Evolutionary conservation across 345 rosid species (phyloP).

Genomic region (Physaria fendleri): DNA sequence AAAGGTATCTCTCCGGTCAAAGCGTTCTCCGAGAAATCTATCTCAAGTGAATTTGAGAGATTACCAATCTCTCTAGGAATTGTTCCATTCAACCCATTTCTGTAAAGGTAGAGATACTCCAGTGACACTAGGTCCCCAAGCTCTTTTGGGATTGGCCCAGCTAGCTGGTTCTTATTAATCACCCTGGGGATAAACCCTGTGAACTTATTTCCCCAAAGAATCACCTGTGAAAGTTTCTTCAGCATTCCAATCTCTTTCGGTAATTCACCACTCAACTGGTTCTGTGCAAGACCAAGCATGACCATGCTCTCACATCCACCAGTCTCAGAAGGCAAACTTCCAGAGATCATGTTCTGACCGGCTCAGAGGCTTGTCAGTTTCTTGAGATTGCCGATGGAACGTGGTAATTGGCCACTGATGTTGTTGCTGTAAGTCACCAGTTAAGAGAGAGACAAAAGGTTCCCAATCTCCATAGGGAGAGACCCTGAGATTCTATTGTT

Average conservation of each 20-base stretch:
- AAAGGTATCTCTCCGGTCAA: slow-evolving; percentile 65
- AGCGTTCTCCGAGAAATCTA: slow-evolving; percentile 79
- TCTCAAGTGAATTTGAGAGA: slow-evolving; percentile 54
- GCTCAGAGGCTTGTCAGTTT: slow-evolving; percentile 55
- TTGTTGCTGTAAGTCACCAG: slow-evolving; percentile 66
- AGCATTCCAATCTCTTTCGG: slow-evolving; percentile 76
- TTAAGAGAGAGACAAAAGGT: slow-evolving; percentile 49
- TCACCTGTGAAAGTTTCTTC: slow-evolving; percentile 43
- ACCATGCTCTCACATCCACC: slow-evolving; percentile 58
- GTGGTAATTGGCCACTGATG: slow-evolving; percentile 62
- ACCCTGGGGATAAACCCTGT: slow-evolving; percentile 68
- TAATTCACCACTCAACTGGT: slow-evolving; percentile 48
- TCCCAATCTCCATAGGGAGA: slow-evolving; percentile 61
- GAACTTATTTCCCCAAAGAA: slow-evolving; percentile 71
- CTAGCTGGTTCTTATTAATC: slow-evolving; percentile 69
- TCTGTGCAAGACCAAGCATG: slow-evolving; percentile 87
- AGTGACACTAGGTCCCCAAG: slow-evolving; percentile 48
- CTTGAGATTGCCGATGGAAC: slow-evolving; percentile 56
- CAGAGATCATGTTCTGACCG: slow-evolving; percentile 82
- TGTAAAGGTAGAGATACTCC: slow-evolving; percentile 51
- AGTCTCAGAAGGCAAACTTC: slow-evolving; percentile 66
- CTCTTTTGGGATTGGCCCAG: slow-evolving; percentile 59
- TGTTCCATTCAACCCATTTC: slow-evolving; percentile 62
- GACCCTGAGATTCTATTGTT: slow-evolving; percentile 76
- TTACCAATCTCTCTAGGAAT: slow-evolving; percentile 80